Base-by-base conservation (phyloP, 2,329 filamentous ascomycete genomes). In the Cadophora malorum region DNA sequence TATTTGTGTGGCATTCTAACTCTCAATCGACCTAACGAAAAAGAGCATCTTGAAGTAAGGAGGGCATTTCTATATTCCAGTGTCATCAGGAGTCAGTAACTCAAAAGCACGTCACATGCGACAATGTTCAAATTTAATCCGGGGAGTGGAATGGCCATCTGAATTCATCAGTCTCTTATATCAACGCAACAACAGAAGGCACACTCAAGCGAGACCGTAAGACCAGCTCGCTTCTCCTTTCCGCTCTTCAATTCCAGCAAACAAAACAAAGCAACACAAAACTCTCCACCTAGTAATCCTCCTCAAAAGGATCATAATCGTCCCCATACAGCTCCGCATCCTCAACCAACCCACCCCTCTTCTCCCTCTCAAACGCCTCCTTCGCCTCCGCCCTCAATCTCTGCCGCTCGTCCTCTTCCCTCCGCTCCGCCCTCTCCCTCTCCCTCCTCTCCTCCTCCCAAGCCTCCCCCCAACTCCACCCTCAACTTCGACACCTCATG, bases 281-380 rank as follows among this genome's bases (percentile, higher is more conserved):
- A n/a, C n/a, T n/a, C n/a, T n/a, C n/a, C n/a, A 23, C 14, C 56
- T 59, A 59, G 8, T 59, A 59, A 25, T 59, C 35, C 56, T 45
- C 56, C 14, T 25, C 56, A 16, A 16, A 45, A 19, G 56, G 56
- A 59, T 59, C 56, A 41, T 59, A 59, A 14, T 59, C 56, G 9
- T 59, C 21, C 4, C 35, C 56, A 45, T 59, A 59, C n/a, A 41
- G 21, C 8, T 59, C 56, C 38, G 21, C 56, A n/a, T 59, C 33
- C 10, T 45, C 35, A 10, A 59, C 21, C 21, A 16, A 10, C 21
- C 56, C 56, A 3, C 21, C 56, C 33, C 28, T 28, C 33, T 8
- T 25, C 21, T 59, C 56, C 35, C n/a, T 35, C 56, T 38, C 56
- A 23, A 59, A 55, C 25, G 14, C 33, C 52, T 55, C 52, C 25